Base-by-base conservation (phyloP, 2,329 filamentous ascomycete species). In the Fusarium staphyleae region DNA sequence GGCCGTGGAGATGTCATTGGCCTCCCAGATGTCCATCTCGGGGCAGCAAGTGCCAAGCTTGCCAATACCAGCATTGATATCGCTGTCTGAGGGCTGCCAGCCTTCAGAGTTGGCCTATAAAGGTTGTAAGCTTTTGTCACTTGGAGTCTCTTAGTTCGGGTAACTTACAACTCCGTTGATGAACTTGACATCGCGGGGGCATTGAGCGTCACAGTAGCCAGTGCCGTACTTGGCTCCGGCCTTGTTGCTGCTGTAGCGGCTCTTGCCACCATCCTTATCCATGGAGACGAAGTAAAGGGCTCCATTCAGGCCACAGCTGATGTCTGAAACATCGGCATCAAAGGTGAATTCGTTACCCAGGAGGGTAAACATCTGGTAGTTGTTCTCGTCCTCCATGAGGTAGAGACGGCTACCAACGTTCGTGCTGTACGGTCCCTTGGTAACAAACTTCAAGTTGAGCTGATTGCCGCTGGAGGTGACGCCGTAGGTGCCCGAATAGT, bases 301-400 rank as follows among this genome's bases (percentile, higher is more conserved):
- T 48, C 87, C 87, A 72, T 91, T 90, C 53, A 90, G 74, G 55
- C 88, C 88, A 66, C 88, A 91, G 54, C 83, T 81, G 15, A 89
- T 76, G 63, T 81, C 80, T 33, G 86, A 88, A 36, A 88, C 83
- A 69, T 90, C 87, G 19, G 89, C 87, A 48, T 89, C 87, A 57
- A 90, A 89, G 48, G 85, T 87, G 74, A 90, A 86, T 72, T 90
- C 87, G 67, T 87, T 81, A 73, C 84, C 85, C 47, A 85, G 77
- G 52, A 89, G 77, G 53, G 83, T 79, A 74, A 89, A 86, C 68
- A 82, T 80, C 74, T 88, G 75, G 72, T 90, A 90, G 53, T 81
- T 82, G 62, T 76, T 77, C 36, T 86, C 81, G 44, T 78, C 75
- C 63, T 81, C 80, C 76, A 90, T 82, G 57, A 90, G 78, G 70